These are phyloP conservation scores for Pichia cabralensis DNA, from an alignment of 805 yeast genomes.

Conservation along the genomic window DNA sequence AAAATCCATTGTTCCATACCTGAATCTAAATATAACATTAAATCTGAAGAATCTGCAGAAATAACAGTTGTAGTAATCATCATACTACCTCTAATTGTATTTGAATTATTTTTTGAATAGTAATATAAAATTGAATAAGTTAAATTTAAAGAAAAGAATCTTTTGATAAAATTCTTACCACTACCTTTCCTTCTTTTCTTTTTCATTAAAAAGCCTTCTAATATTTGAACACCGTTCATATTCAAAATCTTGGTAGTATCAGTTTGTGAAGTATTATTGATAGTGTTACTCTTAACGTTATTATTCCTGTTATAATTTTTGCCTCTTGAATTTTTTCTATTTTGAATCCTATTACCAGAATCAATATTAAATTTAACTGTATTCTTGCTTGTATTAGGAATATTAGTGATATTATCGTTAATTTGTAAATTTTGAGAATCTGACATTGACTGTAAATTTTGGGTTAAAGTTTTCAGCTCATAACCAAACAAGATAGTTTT, in stretches of 20 bases:
- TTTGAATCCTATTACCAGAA: no score
- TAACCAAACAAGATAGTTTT: conserved; percentile 68
- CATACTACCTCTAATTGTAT: conserved; percentile 83
- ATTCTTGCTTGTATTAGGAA: no score
- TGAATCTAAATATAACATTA: conserved; percentile 76
- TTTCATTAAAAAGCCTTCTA: conserved; percentile 73
- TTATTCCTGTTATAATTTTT: no score
- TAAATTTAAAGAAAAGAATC: conserved; percentile 78
- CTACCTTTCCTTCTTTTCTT: conserved; percentile 64
- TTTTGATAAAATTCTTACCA: conserved; percentile 74
- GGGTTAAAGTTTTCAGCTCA: background rate
- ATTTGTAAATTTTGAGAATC: no score
- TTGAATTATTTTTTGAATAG: conserved; percentile 58
- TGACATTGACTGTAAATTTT: no score
- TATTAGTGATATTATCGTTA: no score
- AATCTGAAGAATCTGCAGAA: conserved; percentile 58
- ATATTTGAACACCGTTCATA: conserved; percentile 55
- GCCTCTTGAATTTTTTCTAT: no score
- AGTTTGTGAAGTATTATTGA: conserved; percentile 17
- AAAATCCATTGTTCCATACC: conserved; percentile 93
- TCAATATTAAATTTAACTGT: no score
- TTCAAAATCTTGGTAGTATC: conserved; percentile 23
- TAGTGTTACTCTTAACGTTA: background rate
- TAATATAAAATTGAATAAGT: conserved; percentile 78
- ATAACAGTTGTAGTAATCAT: conserved; percentile 76